Evolutionary conservation across 371 early-diverging fungal species (phyloP).

Genomic region (Mortierella sp.): DNA sequence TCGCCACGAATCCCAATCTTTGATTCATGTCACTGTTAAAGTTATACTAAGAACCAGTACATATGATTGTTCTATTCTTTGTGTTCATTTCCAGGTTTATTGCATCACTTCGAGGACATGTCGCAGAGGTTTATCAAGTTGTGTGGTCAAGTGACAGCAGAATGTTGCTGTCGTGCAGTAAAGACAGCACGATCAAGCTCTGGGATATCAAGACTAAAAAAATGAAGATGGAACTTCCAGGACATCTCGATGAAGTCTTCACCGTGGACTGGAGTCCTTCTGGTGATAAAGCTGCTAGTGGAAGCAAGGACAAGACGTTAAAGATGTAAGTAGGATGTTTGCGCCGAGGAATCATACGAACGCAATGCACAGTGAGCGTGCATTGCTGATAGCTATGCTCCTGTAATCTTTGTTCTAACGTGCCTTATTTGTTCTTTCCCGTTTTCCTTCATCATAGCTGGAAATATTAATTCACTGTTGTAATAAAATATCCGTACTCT

Average conservation of each 20-base stretch:
- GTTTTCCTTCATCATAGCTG: slow-evolving; percentile 5
- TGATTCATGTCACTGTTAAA: no score
- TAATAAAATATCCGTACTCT: slow-evolving; percentile 5
- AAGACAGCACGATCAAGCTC: slow-evolving; percentile 93
- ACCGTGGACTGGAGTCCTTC: slow-evolving; percentile 96
- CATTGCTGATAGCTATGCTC: not conserved
- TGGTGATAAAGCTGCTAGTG: slow-evolving; percentile 92
- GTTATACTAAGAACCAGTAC: no score
- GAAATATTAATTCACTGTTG: slow-evolving; percentile 2
- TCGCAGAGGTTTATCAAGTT: slow-evolving; percentile 94
- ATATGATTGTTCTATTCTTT: not conserved
- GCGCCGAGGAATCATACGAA: no score
- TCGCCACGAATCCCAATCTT: no score
- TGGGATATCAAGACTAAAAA: slow-evolving; percentile 93
- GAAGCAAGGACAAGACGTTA: slow-evolving; percentile 92
- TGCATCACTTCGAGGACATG: slow-evolving; percentile 93
- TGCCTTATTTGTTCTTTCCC: not conserved
- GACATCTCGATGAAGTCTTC: slow-evolving; percentile 97
- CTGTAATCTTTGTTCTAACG: not conserved
- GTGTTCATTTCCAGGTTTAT: slow-evolving; percentile 66
- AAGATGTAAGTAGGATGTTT: slow-evolving; percentile 69
- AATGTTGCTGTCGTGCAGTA: slow-evolving; percentile 89
- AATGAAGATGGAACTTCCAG: slow-evolving; percentile 92
- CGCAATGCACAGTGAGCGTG: not conserved
- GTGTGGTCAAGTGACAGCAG: slow-evolving; percentile 94